These are phyloP conservation scores for Protea cynaroides DNA, from an alignment of 164 flowering plant species.

Conservation along the genomic window DNA sequence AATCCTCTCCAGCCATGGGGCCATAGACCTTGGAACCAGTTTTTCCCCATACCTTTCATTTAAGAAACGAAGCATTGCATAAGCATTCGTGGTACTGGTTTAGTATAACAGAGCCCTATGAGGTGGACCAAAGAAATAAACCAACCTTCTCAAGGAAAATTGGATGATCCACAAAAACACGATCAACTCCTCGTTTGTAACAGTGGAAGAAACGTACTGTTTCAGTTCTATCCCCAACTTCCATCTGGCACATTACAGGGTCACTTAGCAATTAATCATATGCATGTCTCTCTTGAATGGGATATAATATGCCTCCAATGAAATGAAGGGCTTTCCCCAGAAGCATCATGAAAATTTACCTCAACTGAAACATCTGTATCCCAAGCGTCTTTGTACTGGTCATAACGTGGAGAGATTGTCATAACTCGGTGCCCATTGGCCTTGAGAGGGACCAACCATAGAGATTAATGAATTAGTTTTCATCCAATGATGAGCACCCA, in stretches of 20 bases:
- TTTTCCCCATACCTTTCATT: conserved; percentile 58
- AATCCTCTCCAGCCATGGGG: conserved; percentile 67
- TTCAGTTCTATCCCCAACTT: conserved; percentile 69
- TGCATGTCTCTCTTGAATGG: background rate
- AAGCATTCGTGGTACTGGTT: background rate
- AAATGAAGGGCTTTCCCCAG: background rate
- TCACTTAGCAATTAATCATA: background rate
- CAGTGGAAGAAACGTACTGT: conserved; percentile 92
- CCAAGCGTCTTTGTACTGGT: conserved; percentile 97
- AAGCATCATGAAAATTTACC: conserved; percentile 29
- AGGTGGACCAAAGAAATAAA: background rate
- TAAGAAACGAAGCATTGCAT: background rate
- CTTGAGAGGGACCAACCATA: conserved; percentile 29
- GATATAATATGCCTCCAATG: background rate
- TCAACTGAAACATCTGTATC: conserved; percentile 62
- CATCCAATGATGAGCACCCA: background rate
- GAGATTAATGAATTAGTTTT: conserved; percentile 1
- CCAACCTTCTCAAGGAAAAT: conserved; percentile 78
- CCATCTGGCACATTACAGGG: conserved; percentile 36
- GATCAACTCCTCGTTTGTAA: conserved; percentile 94
- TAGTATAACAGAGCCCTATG: background rate
- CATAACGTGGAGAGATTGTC: conserved; percentile 88
- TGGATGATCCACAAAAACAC: conserved; percentile 93
- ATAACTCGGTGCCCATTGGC: conserved; percentile 91
- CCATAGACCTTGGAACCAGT: conserved; percentile 59